phyloP scores from a whole-genome alignment of 768 basidiomycete genomes.

The Serendipita vermifera region DNA sequence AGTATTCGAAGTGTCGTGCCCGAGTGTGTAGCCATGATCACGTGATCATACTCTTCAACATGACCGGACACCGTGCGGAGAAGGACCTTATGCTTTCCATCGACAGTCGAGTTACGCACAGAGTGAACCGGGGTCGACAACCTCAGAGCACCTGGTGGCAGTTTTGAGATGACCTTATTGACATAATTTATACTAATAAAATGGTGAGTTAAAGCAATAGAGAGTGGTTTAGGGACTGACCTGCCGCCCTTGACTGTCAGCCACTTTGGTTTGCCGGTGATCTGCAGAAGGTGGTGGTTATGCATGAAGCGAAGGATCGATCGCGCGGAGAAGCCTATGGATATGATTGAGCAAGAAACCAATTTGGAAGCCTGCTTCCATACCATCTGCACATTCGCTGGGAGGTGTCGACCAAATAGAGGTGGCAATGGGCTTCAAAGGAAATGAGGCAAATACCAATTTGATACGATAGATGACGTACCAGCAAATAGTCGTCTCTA shows the following conservation, averaged over 20 bases:
- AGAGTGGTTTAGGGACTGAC: conserved; percentile 17
- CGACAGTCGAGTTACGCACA: conserved; percentile 15
- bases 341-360: too few species aligned
- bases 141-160: conserved; percentile 22
- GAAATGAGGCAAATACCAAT: too few species aligned
- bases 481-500: conserved; percentile 27
- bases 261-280: conserved; percentile 25
- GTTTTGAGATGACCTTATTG: conserved; percentile 20
- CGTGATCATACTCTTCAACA: conserved; percentile 24
- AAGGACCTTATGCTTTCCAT: conserved; percentile 15
- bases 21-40: conserved; percentile 26
- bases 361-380: too few species aligned
- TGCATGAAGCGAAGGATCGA: conserved; percentile 25
- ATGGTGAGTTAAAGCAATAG: not conserved
- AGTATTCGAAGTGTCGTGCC: conserved; percentile 24
- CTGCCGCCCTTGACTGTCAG: conserved; percentile 25
- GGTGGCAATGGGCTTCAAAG: conserved; percentile 26
- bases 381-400: conserved; percentile 24
- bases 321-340: conserved; percentile 26
- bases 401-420: conserved; percentile 28
- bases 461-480: conserved; percentile 14
- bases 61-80: conserved; percentile 20
- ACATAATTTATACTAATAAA: conserved; percentile 21
- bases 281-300: conserved; percentile 27
- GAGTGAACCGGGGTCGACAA: conserved; percentile 22